Percentiles rank a stretch among this genome's conserved stretches.
Evolutionary conservation across 2,329 filamentous ascomycete genomes (phyloP).

Genomic region (Colletotrichum sp.): DNA sequence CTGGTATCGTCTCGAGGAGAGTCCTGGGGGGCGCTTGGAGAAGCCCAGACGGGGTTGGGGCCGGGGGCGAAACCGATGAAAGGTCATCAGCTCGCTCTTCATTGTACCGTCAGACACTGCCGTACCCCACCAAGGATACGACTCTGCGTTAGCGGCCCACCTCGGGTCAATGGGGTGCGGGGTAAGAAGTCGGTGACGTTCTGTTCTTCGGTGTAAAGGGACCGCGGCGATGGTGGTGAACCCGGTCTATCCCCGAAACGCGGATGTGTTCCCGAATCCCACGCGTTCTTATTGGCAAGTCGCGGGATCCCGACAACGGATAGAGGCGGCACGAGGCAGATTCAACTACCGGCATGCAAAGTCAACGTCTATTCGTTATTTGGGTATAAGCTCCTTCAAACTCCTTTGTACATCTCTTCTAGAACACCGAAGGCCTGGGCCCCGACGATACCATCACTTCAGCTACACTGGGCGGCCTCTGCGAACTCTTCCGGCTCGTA

Average conservation of each 20-base stretch:
- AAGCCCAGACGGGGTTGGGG: not conserved
- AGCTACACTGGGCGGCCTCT: slow-evolving; percentile 35
- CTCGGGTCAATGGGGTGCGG: slow-evolving; percentile 23
- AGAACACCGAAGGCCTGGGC: not conserved
- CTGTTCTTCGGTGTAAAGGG: slow-evolving; percentile 4
- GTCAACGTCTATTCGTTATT: not conserved
- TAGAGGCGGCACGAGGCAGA: not conserved
- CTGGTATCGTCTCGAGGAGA: slow-evolving; percentile 2
- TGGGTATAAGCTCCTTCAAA: not conserved
- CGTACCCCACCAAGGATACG: slow-evolving; percentile 5
- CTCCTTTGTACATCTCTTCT: not conserved
- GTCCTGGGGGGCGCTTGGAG: slow-evolving; percentile 7
- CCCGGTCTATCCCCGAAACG: not conserved
- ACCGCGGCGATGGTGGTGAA: not conserved
- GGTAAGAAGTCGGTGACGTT: slow-evolving; percentile 16
- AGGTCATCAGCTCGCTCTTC: slow-evolving; percentile 24
- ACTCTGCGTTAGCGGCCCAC: not conserved
- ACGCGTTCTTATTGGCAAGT: not conserved
- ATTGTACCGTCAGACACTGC: slow-evolving; percentile 21
- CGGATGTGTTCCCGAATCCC: not conserved
- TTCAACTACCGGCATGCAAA: not conserved
- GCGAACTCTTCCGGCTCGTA: slow-evolving; percentile 32
- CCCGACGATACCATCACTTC: slow-evolving; percentile 20
- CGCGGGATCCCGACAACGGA: not conserved
- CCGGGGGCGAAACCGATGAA: slow-evolving; percentile 5